Evolutionary conservation across 495 filamentous ascomycete species (phyloP).

Genomic region (Aspergillus steynii): DNA sequence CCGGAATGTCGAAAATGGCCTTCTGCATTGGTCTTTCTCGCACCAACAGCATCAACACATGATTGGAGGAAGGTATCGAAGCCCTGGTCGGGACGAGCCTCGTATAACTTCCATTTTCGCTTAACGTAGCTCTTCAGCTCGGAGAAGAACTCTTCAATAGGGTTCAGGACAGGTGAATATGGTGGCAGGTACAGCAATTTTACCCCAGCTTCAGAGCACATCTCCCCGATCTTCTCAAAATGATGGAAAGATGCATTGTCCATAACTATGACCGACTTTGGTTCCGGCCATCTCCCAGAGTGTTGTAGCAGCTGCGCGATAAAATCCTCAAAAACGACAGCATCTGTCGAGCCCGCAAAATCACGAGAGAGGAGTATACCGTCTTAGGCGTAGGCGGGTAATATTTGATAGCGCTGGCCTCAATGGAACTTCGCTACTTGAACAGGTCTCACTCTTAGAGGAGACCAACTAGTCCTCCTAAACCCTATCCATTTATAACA

Average conservation of each 20-base stretch:
- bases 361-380: not conserved
- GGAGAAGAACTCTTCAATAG: slow-evolving; percentile 17
- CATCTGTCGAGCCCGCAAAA: slow-evolving; percentile 31
- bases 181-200: slow-evolving; percentile 39
- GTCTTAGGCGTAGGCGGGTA: too few relatives aligned
- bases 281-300: slow-evolving; percentile 34
- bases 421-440: too few relatives aligned
- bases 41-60: slow-evolving; percentile 26
- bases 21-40: slow-evolving; percentile 17
- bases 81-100: slow-evolving; percentile 37
- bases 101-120: slow-evolving; percentile 23
- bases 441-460: too few relatives aligned
- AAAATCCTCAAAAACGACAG: slow-evolving; percentile 36
- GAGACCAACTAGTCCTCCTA: too few relatives aligned
- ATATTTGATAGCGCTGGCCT: too few relatives aligned
- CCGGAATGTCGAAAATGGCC: slow-evolving; percentile 22
- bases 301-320: slow-evolving; percentile 35
- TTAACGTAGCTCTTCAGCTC: slow-evolving; percentile 26
- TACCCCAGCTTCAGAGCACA: too few relatives aligned
- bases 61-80: slow-evolving; percentile 26
- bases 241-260: too few relatives aligned
- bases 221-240: too few relatives aligned
- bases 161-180: slow-evolving; percentile 20
- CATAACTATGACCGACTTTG: too few relatives aligned
- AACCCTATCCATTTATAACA: too few relatives aligned